These are phyloP conservation scores for Suaeda aralocaspica DNA, from an alignment of 148 eudicot genomes.

Conservation along the genomic window DNA sequence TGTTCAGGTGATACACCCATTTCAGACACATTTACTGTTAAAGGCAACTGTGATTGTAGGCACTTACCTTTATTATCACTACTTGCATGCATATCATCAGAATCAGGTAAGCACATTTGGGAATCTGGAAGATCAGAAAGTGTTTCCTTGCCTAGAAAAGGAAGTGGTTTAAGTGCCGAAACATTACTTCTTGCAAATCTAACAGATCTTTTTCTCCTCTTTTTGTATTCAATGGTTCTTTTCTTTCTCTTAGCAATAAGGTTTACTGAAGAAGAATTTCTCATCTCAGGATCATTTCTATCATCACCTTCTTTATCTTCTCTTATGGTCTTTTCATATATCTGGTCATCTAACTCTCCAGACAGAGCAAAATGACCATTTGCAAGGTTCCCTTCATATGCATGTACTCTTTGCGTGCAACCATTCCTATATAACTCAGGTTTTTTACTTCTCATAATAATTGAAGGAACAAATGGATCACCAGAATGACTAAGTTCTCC, in stretches of 20 bases:
- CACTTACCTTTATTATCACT: slow-evolving; percentile 9
- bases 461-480: slow-evolving; percentile 52
- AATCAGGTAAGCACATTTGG: slow-evolving; percentile 11
- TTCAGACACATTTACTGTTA: slow-evolving; percentile 10
- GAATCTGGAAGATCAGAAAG: slow-evolving; percentile 11
- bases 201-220: slow-evolving; percentile 29
- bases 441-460: slow-evolving; percentile 55
- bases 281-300: slow-evolving; percentile 20
- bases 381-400: slow-evolving; percentile 51
- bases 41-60: slow-evolving; percentile 10
- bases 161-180: slow-evolving; percentile 20
- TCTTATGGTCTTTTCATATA: slow-evolving; percentile 24
- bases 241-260: neutral
- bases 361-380: slow-evolving; percentile 42
- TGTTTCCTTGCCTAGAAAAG: slow-evolving; percentile 11
- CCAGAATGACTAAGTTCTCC: slow-evolving; percentile 21
- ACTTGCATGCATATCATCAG: slow-evolving; percentile 18
- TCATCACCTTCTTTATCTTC: slow-evolving; percentile 32
- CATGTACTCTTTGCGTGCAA: slow-evolving; percentile 76
- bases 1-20: slow-evolving; percentile 14
- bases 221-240: neutral
- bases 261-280: slow-evolving; percentile 16
- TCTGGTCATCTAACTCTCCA: slow-evolving; percentile 20
- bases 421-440: slow-evolving; percentile 56
- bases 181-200: slow-evolving; percentile 28